Evolutionary conservation across 2,329 filamentous ascomycete species (phyloP).

Genomic region (Trichoderma breve): DNA sequence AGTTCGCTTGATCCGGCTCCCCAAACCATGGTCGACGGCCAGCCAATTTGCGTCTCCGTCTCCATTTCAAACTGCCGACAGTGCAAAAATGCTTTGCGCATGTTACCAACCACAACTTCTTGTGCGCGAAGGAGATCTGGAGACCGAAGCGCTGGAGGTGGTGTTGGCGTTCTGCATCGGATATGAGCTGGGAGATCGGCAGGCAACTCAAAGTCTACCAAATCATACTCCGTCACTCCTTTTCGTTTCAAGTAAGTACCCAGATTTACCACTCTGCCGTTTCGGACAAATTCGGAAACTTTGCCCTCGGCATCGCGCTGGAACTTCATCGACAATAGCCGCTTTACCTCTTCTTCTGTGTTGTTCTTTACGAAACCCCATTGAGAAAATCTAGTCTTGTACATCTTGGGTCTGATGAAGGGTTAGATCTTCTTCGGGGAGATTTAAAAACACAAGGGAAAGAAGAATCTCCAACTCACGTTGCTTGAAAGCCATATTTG

Average conservation of each 20-base stretch:
- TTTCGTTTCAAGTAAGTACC: slow-evolving; percentile 53
- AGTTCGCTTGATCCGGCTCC: slow-evolving; percentile 44
- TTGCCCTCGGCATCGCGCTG: slow-evolving; percentile 53
- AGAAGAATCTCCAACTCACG: slow-evolving; percentile 36
- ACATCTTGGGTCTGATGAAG: slow-evolving; percentile 50
- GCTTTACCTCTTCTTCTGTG: slow-evolving; percentile 52
- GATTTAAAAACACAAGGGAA: background rate
- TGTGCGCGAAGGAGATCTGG: slow-evolving; percentile 45
- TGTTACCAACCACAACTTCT: slow-evolving; percentile 44
- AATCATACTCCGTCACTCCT: slow-evolving; percentile 52
- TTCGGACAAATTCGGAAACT: slow-evolving; percentile 52
- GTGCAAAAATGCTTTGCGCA: slow-evolving; percentile 45
- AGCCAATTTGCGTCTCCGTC: slow-evolving; percentile 38
- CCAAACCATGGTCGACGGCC: slow-evolving; percentile 44
- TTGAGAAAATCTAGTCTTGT: slow-evolving; percentile 54
- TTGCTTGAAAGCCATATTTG: slow-evolving; percentile 48
- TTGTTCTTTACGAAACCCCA: slow-evolving; percentile 57
- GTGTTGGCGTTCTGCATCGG: slow-evolving; percentile 46
- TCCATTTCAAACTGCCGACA: slow-evolving; percentile 44
- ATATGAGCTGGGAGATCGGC: slow-evolving; percentile 44
- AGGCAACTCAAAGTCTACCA: slow-evolving; percentile 46
- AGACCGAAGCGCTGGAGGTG: slow-evolving; percentile 42
- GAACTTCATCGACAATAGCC: slow-evolving; percentile 51
- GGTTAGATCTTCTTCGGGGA: slow-evolving; percentile 22
- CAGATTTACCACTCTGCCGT: slow-evolving; percentile 51